Percentiles rank a stretch among this genome's conserved stretches.
These are phyloP conservation scores for Henckelia pumila DNA, from an alignment of 257 asterid genomes.

Conservation along the genomic window DNA sequence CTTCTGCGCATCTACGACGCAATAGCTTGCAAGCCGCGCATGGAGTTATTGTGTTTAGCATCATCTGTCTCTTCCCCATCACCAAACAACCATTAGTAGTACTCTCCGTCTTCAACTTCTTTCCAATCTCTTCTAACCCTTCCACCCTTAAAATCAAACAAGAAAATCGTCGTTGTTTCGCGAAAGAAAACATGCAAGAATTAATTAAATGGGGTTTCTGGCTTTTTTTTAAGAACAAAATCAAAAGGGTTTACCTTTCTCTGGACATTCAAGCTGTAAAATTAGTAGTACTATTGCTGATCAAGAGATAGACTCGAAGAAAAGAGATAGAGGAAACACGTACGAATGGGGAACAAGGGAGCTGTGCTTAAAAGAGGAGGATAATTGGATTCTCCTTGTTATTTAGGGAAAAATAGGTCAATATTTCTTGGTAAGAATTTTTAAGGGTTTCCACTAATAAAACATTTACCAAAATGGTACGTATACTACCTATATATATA, in stretches of 20 bases:
- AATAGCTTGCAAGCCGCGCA: conserved; percentile 94
- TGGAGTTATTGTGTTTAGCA: conserved; percentile 76
- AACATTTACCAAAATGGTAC: too few relatives aligned
- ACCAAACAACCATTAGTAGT: conserved; percentile 40
- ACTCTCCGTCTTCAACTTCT: conserved; percentile 62
- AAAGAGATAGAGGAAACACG: background rate
- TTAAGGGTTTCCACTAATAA: conserved; percentile 4
- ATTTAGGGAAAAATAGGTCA: conserved; percentile 21
- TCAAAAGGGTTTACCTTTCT: conserved; percentile 47
- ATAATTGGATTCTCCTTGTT: background rate
- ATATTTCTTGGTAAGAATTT: conserved; percentile 23
- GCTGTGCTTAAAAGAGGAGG: conserved; percentile 13
- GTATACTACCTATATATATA: too few relatives aligned
- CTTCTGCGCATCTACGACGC: conserved; percentile 87
- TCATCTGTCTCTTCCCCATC: conserved; percentile 61
- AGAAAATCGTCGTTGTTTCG: background rate
- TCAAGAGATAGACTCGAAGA: background rate
- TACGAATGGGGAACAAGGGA: background rate
- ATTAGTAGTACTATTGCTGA: background rate
- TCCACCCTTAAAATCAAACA: conserved; percentile 46
- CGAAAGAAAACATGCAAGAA: too few relatives aligned
- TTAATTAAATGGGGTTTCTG: background rate
- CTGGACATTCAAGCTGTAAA: conserved; percentile 61
- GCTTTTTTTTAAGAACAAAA: background rate
- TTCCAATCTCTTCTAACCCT: conserved; percentile 64